Evolutionary conservation across 805 yeast genomes (phyloP).

Genomic region (Wickerhamomyces tratensis): DNA sequence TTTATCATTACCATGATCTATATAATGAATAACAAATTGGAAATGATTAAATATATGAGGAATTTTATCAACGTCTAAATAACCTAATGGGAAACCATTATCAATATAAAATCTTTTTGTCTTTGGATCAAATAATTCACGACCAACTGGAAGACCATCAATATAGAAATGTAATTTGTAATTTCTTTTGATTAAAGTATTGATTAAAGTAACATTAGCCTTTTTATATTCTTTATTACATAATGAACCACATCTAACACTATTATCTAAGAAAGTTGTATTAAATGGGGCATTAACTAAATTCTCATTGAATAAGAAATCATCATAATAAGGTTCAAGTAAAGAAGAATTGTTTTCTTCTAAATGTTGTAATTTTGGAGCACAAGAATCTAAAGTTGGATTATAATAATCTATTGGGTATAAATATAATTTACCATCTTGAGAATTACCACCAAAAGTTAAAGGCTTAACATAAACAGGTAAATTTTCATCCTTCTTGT

Average conservation of each 20-base stretch:
- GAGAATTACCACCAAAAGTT: constrained; percentile 17
- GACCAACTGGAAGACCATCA: constrained; percentile 22
- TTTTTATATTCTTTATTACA: constrained; percentile 12
- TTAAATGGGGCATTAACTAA: constrained; percentile 12
- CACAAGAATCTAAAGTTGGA: constrained; percentile 13
- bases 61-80: constrained; percentile 17
- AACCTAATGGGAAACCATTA: constrained; percentile 21
- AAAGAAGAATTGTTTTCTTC: constrained; percentile 4
- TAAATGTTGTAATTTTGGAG: constrained; percentile 2
- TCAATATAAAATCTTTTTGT: constrained; percentile 17
- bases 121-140: constrained; percentile 18
- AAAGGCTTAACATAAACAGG: constrained; percentile 13
- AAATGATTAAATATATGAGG: constrained; percentile 22
- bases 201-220: constrained; percentile 17
- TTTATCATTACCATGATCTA: constrained; percentile 9
- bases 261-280: constrained; percentile 7
- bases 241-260: constrained; percentile 6
- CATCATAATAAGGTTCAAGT: constrained; percentile 4
- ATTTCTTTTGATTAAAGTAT: constrained; percentile 18
- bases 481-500: constrained; percentile 10
- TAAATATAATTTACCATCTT: constrained; percentile 14
- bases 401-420: constrained; percentile 17
- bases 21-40: constrained; percentile 19
- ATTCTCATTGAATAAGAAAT: constrained; percentile 8
- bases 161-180: constrained; percentile 20